Percentiles rank a stretch among this genome's conserved stretches.
phyloP scores from a whole-genome alignment of 169 alveolate species.

The Eimeria praecox region DNA sequence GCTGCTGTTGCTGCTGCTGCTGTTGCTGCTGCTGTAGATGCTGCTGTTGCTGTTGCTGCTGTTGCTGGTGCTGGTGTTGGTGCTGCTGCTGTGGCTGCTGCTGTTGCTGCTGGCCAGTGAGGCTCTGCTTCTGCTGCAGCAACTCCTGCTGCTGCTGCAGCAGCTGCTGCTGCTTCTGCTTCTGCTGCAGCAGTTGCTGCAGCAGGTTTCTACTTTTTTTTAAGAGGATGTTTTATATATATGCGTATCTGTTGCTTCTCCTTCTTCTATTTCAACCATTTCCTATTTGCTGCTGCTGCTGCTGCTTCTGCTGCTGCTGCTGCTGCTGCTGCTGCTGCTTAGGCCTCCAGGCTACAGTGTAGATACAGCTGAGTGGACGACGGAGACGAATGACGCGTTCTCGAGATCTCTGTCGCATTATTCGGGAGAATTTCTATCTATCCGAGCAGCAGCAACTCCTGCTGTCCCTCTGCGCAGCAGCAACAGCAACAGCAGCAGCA shows the following conservation, averaged over 20 bases:
- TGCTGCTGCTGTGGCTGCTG: too few species aligned
- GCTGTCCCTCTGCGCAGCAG: not conserved
- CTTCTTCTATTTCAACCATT: not conserved
- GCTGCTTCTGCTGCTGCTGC: not conserved
- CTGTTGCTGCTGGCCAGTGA: not conserved
- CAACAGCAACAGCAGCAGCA: not conserved
- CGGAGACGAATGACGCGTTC: conserved; percentile 38
- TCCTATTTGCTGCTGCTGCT: not conserved
- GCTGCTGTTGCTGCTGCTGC: not conserved
- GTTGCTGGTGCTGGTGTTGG: not conserved
- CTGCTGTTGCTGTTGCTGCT: not conserved
- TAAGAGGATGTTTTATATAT: too few species aligned
- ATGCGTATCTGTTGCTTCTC: not conserved
- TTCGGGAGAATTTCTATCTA: not conserved
- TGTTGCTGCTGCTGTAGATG: not conserved
- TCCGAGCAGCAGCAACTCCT: not conserved
- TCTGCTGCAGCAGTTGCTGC: not conserved
- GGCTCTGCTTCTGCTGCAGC: not conserved
- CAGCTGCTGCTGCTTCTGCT: not conserved
- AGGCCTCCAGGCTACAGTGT: conserved; percentile 41
- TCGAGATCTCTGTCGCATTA: not conserved
- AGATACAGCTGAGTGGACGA: conserved; percentile 7
- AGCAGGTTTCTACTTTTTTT: not conserved
- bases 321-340: not conserved
- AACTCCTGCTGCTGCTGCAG: not conserved